Percentiles rank a stretch among this genome's conserved stretches.
Conservation (phyloP, 805 yeast species). For the Kockiozyma suomiensis region DNA sequence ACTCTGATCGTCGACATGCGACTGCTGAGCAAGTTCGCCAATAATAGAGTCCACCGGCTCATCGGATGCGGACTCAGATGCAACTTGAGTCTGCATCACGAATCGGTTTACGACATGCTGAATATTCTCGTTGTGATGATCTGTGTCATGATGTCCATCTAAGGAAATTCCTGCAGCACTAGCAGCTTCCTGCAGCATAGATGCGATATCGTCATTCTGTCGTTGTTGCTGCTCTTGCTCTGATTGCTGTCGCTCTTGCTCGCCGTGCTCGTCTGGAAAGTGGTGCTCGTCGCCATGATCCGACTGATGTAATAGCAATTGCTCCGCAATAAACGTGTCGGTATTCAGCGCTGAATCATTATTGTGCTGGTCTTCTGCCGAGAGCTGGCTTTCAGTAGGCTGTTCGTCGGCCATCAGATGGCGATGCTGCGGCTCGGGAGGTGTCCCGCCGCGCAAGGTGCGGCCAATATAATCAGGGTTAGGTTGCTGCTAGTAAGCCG, state of each 20-base stretch:
- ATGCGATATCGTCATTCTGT: not conserved
- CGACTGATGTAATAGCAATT: not conserved
- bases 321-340: not conserved
- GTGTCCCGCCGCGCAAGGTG: conserved; percentile 10
- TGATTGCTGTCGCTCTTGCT: not conserved
- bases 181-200: conserved; percentile 5
- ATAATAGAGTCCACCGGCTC: not conserved
- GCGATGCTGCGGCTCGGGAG: conserved; percentile 1
- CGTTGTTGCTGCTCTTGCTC: not conserved
- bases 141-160: not conserved
- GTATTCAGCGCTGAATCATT: not conserved
- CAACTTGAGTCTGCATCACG: not conserved
- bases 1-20: not conserved
- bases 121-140: not conserved
- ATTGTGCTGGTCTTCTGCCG: not conserved
- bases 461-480: conserved; percentile 2
- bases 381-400: not conserved
- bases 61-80: not conserved
- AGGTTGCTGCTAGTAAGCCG: not conserved
- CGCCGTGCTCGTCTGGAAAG: too few species aligned
- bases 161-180: conserved; percentile 7
- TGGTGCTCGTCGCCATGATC: not conserved
- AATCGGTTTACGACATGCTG: conserved; percentile 5
- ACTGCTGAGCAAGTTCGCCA: not conserved
- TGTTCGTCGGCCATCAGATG: not conserved